These are phyloP conservation scores for Colletotrichum sublineola DNA, from an alignment of 2,329 filamentous ascomycete genomes.

Conservation along the genomic window DNA sequence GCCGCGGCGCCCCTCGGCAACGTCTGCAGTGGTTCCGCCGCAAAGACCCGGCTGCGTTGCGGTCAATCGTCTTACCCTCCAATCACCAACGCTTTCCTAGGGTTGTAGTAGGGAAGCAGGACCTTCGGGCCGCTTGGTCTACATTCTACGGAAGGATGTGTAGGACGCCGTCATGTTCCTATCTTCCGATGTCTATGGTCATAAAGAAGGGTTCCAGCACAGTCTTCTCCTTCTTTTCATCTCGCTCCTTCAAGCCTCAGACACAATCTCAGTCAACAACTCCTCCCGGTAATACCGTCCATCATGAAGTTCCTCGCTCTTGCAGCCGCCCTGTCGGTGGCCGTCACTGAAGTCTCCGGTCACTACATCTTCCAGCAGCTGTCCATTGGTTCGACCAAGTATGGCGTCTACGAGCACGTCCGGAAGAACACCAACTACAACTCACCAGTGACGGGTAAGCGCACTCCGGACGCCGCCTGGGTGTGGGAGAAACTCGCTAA, in stretches of 20 bases:
- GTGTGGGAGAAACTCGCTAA: not conserved
- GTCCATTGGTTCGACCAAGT: constrained; percentile 46
- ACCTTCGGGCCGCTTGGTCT: constrained; percentile 15
- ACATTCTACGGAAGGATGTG: not conserved
- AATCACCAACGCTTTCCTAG: not conserved
- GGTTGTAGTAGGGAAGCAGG: constrained; percentile 5
- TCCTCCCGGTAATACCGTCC: not conserved
- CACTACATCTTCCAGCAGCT: constrained; percentile 51
- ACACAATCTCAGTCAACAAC: not conserved
- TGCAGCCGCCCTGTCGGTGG: constrained; percentile 21
- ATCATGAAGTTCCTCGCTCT: constrained; percentile 38
- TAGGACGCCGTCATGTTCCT: not conserved
- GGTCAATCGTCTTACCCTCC: not conserved
- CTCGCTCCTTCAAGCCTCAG: not conserved
- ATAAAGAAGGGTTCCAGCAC: not conserved
- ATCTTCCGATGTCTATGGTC: not conserved
- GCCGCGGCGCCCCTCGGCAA: not conserved
- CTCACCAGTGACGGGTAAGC: constrained; percentile 51
- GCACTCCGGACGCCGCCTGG: too few relatives aligned
- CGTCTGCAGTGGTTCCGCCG: not conserved
- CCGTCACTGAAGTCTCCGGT: constrained; percentile 37
- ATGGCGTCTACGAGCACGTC: constrained; percentile 51
- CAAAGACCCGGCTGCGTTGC: not conserved
- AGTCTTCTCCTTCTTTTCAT: not conserved
- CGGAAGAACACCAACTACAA: constrained; percentile 55